These are phyloP conservation scores for Pterocarpus santalinus DNA, from an alignment of 306 rosid genomes.

Conservation along the genomic window DNA sequence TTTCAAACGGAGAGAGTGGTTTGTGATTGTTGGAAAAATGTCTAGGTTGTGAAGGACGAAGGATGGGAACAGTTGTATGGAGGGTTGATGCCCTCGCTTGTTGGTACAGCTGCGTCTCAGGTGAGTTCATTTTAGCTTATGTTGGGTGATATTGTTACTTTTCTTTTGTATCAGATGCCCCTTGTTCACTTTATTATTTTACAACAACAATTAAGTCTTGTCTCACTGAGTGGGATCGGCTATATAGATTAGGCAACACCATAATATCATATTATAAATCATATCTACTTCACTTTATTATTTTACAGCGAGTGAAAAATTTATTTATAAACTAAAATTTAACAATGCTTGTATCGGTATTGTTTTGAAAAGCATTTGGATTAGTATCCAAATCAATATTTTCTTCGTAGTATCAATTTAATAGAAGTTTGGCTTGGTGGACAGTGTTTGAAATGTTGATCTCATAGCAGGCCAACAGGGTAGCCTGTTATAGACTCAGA, in stretches of 20 bases:
- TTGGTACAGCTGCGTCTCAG: constrained; percentile 95
- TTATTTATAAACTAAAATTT: background rate
- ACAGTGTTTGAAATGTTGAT: background rate
- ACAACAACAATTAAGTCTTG: too few relatives aligned
- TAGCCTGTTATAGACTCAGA: background rate
- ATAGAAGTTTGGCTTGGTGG: constrained; percentile 2
- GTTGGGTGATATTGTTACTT: constrained; percentile 2
- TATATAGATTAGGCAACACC: too few relatives aligned
- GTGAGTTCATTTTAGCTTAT: constrained; percentile 57
- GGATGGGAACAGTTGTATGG: constrained; percentile 95
- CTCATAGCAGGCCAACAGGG: constrained; percentile 14
- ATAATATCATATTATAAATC: too few relatives aligned
- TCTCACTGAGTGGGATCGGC: too few relatives aligned
- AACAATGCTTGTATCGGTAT: background rate
- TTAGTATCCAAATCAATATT: background rate
- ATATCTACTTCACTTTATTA: background rate
- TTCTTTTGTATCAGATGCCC: background rate
- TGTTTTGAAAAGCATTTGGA: constrained; percentile 18
- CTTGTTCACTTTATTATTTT: background rate
- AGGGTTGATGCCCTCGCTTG: constrained; percentile 85
- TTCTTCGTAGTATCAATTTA: constrained; percentile 1
- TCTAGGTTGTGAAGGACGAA: constrained; percentile 84
- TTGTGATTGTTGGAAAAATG: constrained; percentile 14
- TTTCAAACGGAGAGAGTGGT: constrained; percentile 9
- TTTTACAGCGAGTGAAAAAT: background rate